Evolutionary conservation across 2,329 filamentous ascomycete species (phyloP), one percentile per base, ranked within the genome.

Genomic region (Cytospora piceae): DNA sequence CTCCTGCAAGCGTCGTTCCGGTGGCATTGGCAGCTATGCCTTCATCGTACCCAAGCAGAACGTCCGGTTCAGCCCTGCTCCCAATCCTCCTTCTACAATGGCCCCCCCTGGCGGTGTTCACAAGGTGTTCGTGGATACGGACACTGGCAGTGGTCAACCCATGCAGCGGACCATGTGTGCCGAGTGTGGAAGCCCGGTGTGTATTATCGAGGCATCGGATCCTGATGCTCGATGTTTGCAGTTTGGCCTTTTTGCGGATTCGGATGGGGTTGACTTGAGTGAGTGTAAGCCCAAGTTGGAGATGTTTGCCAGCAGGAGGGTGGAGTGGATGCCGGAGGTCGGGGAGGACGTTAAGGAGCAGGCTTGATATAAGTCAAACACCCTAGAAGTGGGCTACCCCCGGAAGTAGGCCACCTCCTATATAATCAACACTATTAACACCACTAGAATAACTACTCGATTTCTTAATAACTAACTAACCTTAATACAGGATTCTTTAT

Each of bases 101-200:
- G 46, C 22, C 7, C 37, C 58, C 0, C 39, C 58, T 2, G 61
- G 56, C 24, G 61, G 51, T 4, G 58, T 39, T 14, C 65, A 67
- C 63, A 61, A 27, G 34, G 52, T 65, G n/a, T 67, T 65, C 11
- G 37, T 65, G 22, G 65, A 65, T 52, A 54, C 15, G 14, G 49
- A 58, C 24, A 67, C 65, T 20, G 63, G 63, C 52, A 61, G 58
- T 20, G 65, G 65, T 4, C 22, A 62, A 2, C 62, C 65, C n/a
- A 67, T 67, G 65, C 65, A 61, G 58, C 42, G 65, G 52, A 67
- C 58, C n/a, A 65, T 67, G 63, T 67, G 65, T 29, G 63, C 53
- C 62, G 65, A 65, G 27, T 67, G 65, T 55, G 65, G 65, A 22
- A 61, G 56, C 3, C 65, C 65, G 12, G 65, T 67, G 34, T 67